Conservation (phyloP, 768 basidiomycete species). For the Neoboletus brunneissimus region DNA sequence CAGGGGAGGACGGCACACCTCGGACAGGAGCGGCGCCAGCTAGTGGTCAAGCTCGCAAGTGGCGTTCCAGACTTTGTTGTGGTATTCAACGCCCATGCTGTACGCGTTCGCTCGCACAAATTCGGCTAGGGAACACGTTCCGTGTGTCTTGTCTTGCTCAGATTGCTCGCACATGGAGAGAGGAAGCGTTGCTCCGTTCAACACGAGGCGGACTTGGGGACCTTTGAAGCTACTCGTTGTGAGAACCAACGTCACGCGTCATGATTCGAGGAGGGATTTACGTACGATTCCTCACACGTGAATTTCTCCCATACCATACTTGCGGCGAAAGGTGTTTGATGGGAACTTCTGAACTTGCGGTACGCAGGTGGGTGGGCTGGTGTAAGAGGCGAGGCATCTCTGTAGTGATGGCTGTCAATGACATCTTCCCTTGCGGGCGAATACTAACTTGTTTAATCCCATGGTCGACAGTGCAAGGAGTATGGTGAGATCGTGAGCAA, state of each 20-base stretch:
- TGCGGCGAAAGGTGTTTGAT: slow-evolving; percentile 41
- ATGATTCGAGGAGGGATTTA: not conserved
- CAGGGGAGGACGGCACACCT: not conserved
- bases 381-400: slow-evolving; percentile 33
- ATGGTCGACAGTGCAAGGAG: slow-evolving; percentile 38
- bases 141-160: slow-evolving; percentile 28
- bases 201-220: slow-evolving; percentile 40
- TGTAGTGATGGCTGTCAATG: slow-evolving; percentile 6
- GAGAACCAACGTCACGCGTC: not conserved
- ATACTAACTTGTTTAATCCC: slow-evolving; percentile 35
- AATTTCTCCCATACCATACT: slow-evolving; percentile 45
- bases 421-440: not conserved
- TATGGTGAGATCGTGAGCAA: slow-evolving; percentile 40
- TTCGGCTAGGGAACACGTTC: slow-evolving; percentile 36
- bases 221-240: slow-evolving; percentile 23
- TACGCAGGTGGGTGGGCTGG: slow-evolving; percentile 21
- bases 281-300: slow-evolving; percentile 36
- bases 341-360: slow-evolving; percentile 37
- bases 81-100: slow-evolving; percentile 28
- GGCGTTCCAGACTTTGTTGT: slow-evolving; percentile 35
- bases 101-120: slow-evolving; percentile 33
- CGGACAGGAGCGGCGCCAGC: not conserved
- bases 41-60: slow-evolving; percentile 28
- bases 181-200: slow-evolving; percentile 40
- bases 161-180: slow-evolving; percentile 33